Percentiles rank a stretch among this genome's conserved stretches.
Evolutionary conservation across 2,329 filamentous ascomycete genomes (phyloP).

Genomic region (Ophiostoma fasciatum): DNA sequence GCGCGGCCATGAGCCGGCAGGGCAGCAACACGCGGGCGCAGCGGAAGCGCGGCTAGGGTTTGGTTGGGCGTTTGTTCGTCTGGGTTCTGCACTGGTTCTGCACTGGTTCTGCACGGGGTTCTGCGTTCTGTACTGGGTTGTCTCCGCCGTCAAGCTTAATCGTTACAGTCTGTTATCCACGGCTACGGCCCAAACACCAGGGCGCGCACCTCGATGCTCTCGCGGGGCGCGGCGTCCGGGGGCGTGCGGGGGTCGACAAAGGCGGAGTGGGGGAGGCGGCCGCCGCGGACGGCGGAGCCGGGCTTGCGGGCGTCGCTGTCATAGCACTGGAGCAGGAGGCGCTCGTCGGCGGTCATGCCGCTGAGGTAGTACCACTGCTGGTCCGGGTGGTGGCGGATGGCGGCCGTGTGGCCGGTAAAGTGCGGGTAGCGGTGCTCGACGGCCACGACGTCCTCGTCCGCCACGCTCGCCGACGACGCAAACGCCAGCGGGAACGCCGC

Average conservation of each 20-base stretch:
- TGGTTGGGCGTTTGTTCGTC: background rate
- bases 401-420: slow-evolving; percentile 60
- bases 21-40: slow-evolving; percentile 24
- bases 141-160: too few relatives aligned
- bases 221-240: slow-evolving; percentile 52
- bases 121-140: too few relatives aligned
- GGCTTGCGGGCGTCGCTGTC: slow-evolving; percentile 46
- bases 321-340: slow-evolving; percentile 65
- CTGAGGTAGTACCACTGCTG: slow-evolving; percentile 72
- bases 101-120: too few relatives aligned
- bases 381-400: slow-evolving; percentile 41
- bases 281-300: slow-evolving; percentile 33
- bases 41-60: slow-evolving; percentile 10
- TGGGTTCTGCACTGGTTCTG: too few relatives aligned
- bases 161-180: too few relatives aligned
- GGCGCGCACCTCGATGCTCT: slow-evolving; percentile 82
- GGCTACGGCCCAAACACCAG: too few relatives aligned
- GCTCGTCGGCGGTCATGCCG: slow-evolving; percentile 59
- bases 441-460: slow-evolving; percentile 49
- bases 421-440: slow-evolving; percentile 61
- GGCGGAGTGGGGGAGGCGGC: slow-evolving; percentile 56
- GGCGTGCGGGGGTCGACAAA: slow-evolving; percentile 66
- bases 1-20: slow-evolving; percentile 41
- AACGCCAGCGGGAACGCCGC: slow-evolving; percentile 55
- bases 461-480: slow-evolving; percentile 46